phyloP scores from a whole-genome alignment of 2,329 filamentous ascomycete genomes.

The Cladophialophora immunda region DNA sequence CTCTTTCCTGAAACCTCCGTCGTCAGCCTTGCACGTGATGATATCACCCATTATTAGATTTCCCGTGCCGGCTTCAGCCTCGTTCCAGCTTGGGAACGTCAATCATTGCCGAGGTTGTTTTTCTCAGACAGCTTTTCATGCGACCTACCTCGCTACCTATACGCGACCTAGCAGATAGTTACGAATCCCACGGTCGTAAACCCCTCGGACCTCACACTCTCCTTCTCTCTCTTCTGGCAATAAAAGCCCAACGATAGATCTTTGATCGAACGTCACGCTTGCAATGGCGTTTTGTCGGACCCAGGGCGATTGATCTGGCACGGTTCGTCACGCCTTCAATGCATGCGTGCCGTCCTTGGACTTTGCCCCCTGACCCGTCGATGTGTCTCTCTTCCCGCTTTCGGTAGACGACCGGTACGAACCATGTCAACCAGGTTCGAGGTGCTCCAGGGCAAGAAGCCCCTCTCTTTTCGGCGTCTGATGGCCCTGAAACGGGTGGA shows the following conservation, averaged over 20 bases:
- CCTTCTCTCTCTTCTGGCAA: neutral
- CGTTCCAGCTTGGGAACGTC: neutral
- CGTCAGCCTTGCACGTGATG: neutral
- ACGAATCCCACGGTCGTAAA: neutral
- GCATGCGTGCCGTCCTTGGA: neutral
- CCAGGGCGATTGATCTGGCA: neutral
- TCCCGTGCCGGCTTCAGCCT: neutral
- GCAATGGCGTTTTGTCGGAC: neutral
- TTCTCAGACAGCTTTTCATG: no score
- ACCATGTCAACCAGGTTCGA: slow-evolving; percentile 24
- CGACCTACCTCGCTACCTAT: neutral
- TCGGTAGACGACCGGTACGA: neutral
- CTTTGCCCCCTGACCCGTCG: neutral
- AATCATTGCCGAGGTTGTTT: neutral
- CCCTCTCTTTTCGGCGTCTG: slow-evolving; percentile 35
- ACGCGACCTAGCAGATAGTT: neutral
- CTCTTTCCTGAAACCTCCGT: no score
- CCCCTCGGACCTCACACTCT: neutral
- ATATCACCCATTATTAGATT: neutral
- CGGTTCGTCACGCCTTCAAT: neutral
- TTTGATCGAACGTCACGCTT: no score
- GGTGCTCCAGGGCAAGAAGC: slow-evolving; percentile 26
- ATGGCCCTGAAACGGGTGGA: slow-evolving; percentile 31
- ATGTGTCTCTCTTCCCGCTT: neutral
- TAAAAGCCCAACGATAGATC: neutral